Conservation (phyloP, 768 basidiomycete genomes). For the Artomyces pyxidatus region DNA sequence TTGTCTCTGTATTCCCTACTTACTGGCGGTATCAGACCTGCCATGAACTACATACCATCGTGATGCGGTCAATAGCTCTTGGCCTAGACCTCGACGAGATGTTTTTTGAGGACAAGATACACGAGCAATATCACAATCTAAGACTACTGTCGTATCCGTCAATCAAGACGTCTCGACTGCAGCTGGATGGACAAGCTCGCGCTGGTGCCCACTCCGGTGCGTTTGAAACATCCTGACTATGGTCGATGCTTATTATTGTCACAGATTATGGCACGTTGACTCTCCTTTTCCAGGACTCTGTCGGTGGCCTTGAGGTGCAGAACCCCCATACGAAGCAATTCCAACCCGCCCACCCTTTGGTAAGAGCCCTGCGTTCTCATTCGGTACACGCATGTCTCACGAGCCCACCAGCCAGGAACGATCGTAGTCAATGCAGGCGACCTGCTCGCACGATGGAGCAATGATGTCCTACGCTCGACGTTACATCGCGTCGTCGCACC, state of each 20-base stretch:
- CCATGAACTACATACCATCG: conserved; percentile 62
- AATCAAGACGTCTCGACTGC: conserved; percentile 50
- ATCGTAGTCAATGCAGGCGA: conserved; percentile 82
- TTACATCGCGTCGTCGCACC: conserved; percentile 80
- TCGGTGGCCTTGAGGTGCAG: conserved; percentile 77
- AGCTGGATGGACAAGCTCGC: conserved; percentile 61
- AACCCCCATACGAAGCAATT: conserved; percentile 70
- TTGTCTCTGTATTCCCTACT: neutral
- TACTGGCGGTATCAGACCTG: conserved; percentile 39
- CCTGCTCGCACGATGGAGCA: conserved; percentile 76
- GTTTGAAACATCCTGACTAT: neutral
- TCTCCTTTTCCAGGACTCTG: conserved; percentile 74
- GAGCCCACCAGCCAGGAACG: conserved; percentile 52
- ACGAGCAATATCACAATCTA: conserved; percentile 76
- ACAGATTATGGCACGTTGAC: conserved; percentile 78
- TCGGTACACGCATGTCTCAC: too few relatives aligned
- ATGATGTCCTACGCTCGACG: conserved; percentile 71
- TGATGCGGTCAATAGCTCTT: conserved; percentile 83
- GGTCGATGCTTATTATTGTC: neutral
- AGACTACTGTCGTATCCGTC: conserved; percentile 77
- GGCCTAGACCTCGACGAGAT: conserved; percentile 65
- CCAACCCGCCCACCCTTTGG: conserved; percentile 69
- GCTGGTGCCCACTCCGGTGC: conserved; percentile 77
- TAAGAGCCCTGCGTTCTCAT: too few relatives aligned
- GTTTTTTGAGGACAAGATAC: conserved; percentile 69